Conservation (phyloP, 1,284 basidiomycete species). For the Fomitopsis betulina region DNA sequence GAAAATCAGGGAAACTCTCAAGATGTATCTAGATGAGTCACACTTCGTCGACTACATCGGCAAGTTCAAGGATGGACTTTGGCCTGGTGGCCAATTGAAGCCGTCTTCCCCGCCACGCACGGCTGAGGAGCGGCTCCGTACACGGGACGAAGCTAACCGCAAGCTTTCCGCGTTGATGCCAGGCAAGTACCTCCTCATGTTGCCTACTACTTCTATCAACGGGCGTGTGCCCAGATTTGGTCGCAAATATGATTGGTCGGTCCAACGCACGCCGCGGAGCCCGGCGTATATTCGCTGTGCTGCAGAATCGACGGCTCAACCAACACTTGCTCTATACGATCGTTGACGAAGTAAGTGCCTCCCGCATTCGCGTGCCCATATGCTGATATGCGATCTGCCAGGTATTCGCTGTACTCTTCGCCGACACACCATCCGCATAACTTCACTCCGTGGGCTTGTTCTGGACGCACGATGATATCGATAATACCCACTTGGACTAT, state of each 20-base stretch:
- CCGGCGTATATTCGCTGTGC: conserved; percentile 83
- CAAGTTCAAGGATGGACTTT: conserved; percentile 69
- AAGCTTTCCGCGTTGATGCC: conserved; percentile 89
- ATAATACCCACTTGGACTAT: not conserved
- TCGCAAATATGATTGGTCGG: conserved; percentile 94
- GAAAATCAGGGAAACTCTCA: conserved; percentile 81
- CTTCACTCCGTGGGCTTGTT: not conserved
- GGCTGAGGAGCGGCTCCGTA: conserved; percentile 72
- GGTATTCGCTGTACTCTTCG: conserved; percentile 24
- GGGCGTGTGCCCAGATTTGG: conserved; percentile 58
- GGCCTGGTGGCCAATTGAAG: conserved; percentile 79
- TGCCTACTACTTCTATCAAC: not conserved
- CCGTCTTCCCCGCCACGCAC: conserved; percentile 62
- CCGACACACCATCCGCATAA: conserved; percentile 10
- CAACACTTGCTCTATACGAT: conserved; percentile 88
- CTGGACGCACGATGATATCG: not conserved
- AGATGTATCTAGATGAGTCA: conserved; percentile 57
- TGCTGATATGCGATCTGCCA: conserved; percentile 3
- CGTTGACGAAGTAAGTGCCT: conserved; percentile 70
- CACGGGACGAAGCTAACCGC: conserved; percentile 80
- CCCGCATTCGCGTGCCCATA: too few species aligned
- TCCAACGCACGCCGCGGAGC: conserved; percentile 92
- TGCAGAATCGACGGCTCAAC: conserved; percentile 90
- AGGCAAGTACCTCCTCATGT: conserved; percentile 39
- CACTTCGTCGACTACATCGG: conserved; percentile 66